These are phyloP conservation scores for Hypoxylon rubiginosum DNA, from an alignment of 2,329 filamentous ascomycete species.

Conservation along the genomic window DNA sequence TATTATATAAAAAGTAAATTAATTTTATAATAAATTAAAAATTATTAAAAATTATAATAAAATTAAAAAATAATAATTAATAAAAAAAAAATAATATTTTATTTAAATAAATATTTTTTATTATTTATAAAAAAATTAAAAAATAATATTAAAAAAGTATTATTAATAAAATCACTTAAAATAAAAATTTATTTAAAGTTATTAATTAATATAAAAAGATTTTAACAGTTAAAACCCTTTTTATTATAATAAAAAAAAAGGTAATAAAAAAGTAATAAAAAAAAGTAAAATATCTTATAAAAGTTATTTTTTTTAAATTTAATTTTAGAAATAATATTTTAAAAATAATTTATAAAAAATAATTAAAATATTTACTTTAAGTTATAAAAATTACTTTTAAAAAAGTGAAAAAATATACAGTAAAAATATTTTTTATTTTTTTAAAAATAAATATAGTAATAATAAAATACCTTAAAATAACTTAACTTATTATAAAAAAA, in stretches of 20 bases:
- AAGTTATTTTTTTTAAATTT: too few relatives aligned
- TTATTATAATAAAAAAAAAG: not conserved
- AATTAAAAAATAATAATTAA: not conserved
- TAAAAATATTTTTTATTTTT: not conserved
- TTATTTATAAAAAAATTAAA: constrained; percentile 1
- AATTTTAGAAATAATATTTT: not conserved
- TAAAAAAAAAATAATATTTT: not conserved
- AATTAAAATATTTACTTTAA: not conserved
- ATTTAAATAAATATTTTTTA: not conserved
- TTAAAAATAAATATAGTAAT: not conserved
- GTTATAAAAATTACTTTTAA: not conserved
- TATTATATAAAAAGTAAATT: not conserved
- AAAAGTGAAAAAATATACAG: not conserved
- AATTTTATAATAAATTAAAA: not conserved
- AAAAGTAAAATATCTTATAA: not conserved
- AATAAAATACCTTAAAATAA: not conserved
- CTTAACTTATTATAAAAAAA: not conserved
- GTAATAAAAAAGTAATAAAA: not conserved
- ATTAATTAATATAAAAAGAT: not conserved
- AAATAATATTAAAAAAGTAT: not conserved
- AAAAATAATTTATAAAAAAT: not conserved
- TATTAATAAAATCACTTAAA: not conserved
- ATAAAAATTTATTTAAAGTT: too few relatives aligned
- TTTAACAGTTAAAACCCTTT: not conserved
- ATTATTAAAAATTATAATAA: not conserved